phyloP scores from a whole-genome alignment of 2,329 filamentous ascomycete genomes.

The Fusarium brachygibbosum region DNA sequence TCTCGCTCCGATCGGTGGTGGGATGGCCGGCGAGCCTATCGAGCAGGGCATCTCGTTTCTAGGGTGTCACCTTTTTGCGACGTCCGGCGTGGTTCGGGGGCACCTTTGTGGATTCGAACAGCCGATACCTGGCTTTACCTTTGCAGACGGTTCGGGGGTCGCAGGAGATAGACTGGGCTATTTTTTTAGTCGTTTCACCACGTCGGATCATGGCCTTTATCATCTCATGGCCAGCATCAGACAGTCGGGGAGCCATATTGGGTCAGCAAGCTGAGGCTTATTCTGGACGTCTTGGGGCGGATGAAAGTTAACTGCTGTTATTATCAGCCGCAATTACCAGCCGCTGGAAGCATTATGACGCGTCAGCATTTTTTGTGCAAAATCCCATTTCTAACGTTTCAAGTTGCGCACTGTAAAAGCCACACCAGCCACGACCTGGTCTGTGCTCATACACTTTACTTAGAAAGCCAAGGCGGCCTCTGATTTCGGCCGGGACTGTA shows the following conservation, averaged over 20 bases:
- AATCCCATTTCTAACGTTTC: no score
- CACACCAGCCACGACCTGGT: no score
- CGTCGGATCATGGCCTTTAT: slow-evolving; percentile 22
- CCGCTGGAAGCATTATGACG: not conserved
- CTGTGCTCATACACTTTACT: no score
- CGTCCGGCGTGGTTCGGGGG: slow-evolving; percentile 19
- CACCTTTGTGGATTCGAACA: slow-evolving; percentile 20
- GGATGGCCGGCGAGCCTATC: slow-evolving; percentile 4
- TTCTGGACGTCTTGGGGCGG: not conserved
- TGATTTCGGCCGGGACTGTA: no score
- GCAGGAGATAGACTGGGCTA: slow-evolving; percentile 16
- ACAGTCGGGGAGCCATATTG: not conserved
- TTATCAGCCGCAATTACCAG: not conserved
- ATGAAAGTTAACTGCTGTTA: not conserved
- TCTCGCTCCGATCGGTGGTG: slow-evolving; percentile 20
- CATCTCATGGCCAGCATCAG: slow-evolving; percentile 16
- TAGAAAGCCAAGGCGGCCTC: no score
- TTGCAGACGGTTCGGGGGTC: slow-evolving; percentile 16
- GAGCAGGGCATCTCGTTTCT: slow-evolving; percentile 16
- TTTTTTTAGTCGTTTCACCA: slow-evolving; percentile 12
- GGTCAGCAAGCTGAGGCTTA: not conserved
- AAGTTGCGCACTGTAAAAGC: no score
- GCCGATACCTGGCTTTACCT: not conserved
- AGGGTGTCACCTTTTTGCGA: not conserved
- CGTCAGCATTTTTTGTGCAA: not conserved